Base-by-base conservation (phyloP, 2,329 filamentous ascomycete genomes). In the Alternaria conjuncta region DNA sequence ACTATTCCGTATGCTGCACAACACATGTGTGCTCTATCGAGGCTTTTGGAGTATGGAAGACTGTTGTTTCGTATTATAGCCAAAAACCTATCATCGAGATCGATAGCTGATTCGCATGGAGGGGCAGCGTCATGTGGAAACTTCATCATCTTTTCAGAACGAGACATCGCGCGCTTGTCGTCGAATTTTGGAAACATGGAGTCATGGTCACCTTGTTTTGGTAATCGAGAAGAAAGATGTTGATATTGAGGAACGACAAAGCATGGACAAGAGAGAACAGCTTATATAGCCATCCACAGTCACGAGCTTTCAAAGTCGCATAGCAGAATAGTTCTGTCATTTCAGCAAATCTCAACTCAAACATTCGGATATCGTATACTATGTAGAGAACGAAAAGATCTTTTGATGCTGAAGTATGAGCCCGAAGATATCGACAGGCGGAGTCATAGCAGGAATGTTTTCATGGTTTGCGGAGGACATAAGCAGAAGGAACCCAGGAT, bases 251-350 rank as follows among this genome's bases (percentile, higher is more conserved):
- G 6, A 15, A 4, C 3, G 30, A 32, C 1, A 6, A 32, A 32
- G 6, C 1, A 3, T 32, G 6, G 12, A 32, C 1, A 3, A 6
- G 12, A 32, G 12, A 32, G 30, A 2, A 1, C 30, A 8, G 30
- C 13, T 36, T 36, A 36, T n/a, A 36, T 36, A 36, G 32, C 15
- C 32, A 36, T 36, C 32, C 32, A 36, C 4, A 36, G 7, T 9
- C 32, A 10, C 32, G 32, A 36, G 32, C 32, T 36, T 36, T 0
- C 32, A 10, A n/a, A 36, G 4, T n/a, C 4, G 15, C 32, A 36
- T 36, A 1, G 1, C 30, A 6, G 3, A 2, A 36, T 15, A 0
- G 2, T 1, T 7, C 8, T 4, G 0, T 0, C 30, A 0, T 36
- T 36, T 9, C 7, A n/a, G 32, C 15, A 3, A n/a, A 4, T 36